Base-by-base conservation (phyloP, 805 yeast genomes). In the Saturnispora quitensis region DNA sequence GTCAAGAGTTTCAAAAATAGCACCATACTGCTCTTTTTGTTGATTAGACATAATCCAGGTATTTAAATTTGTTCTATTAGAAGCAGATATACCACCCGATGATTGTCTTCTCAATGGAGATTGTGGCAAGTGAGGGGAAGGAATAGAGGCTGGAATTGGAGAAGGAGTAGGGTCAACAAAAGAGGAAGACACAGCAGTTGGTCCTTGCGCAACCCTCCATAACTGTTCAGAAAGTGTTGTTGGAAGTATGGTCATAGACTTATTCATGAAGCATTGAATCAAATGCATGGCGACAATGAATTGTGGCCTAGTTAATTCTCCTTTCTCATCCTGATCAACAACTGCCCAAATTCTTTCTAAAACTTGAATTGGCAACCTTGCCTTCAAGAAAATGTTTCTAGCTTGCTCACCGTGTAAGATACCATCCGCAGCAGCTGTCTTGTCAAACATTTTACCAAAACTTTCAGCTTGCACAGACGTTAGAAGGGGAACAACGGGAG, bases 211-310 rank as follows among this genome's bases (percentile, higher is more conserved):
- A 27, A 56, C 55, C 17, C 55, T 51, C 73, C 73, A 69, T 18
- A 68, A 59, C 18, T 59, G 62, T 15, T 62, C 64, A 7, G 73
- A 69, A 13, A 69, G 54, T 24, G 56, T 58, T 1, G 65, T 60
- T 13, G 70, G 72, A 18, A 62, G 56, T 9, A 55, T 55, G 7
- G 87, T 83, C 60, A 89, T 70, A 47, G 80, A 78, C 47, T 75
- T 76, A 60, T 80, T 78, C 61, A 89, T 73, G 33, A 84, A 71
- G 58, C 89, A 82, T 67, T 91, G 97, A 56, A 93, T 88, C 63
- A 93, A 75, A 68, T 87, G 95, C 99, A 93, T 91, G 7, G 98
- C 97, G 60, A 91, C 78, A 44, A 88, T 79, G 60, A 93, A 93
- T 64, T 88, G 90, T 15, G 82, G 75, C 62, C 82, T 78, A 52